These are phyloP conservation scores for Clonostachys sp. DNA, from an alignment of 2,329 filamentous ascomycete species.

Conservation along the genomic window DNA sequence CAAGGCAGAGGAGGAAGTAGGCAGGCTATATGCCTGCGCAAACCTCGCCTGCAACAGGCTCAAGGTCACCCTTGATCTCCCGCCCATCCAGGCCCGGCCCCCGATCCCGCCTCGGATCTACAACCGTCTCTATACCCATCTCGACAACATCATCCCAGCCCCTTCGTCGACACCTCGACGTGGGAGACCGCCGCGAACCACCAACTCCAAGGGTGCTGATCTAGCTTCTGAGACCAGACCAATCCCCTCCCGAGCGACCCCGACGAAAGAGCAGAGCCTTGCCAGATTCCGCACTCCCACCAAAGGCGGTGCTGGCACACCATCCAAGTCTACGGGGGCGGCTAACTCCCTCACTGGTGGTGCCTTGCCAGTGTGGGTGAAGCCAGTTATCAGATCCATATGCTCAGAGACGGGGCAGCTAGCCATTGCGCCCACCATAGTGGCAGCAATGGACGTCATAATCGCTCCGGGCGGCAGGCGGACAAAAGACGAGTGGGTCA, in stretches of 20 bases:
- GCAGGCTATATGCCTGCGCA: constrained; percentile 78
- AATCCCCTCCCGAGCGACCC: constrained; percentile 34
- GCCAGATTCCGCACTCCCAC: constrained; percentile 32
- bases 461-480: constrained; percentile 33
- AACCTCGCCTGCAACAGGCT: constrained; percentile 88
- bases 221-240: constrained; percentile 19
- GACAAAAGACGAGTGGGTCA: constrained; percentile 43
- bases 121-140: constrained; percentile 75
- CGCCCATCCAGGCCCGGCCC: constrained; percentile 68
- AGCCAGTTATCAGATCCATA: constrained; percentile 61
- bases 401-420: constrained; percentile 55
- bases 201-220: constrained; percentile 2
- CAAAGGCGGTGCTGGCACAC: constrained; percentile 22
- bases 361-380: constrained; percentile 61
- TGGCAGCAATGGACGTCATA: constrained; percentile 65
- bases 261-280: constrained; percentile 39
- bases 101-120: constrained; percentile 79
- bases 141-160: constrained; percentile 65
- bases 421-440: constrained; percentile 65
- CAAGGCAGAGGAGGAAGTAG: constrained; percentile 83
- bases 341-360: constrained; percentile 7
- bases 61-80: constrained; percentile 71
- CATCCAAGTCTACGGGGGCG: constrained; percentile 31
- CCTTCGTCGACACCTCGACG: constrained; percentile 22
- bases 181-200: constrained; percentile 21